Conservation (phyloP, 2,329 filamentous ascomycete genomes). For the Scedosporium dehoogii region DNA sequence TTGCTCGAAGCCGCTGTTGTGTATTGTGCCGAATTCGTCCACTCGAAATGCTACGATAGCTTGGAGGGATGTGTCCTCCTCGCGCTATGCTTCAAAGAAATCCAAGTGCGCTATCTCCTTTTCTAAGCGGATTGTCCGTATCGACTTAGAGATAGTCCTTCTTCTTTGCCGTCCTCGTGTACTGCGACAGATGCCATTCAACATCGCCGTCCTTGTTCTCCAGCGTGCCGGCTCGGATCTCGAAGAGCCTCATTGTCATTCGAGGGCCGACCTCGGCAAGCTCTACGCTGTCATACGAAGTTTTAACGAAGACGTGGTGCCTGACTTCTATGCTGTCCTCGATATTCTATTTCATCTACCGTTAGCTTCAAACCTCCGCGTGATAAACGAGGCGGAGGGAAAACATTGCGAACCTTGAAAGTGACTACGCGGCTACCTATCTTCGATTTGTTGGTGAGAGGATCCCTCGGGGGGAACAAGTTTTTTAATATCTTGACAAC, state of each 20-base stretch:
- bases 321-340: constrained; percentile 90
- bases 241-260: constrained; percentile 95
- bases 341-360: constrained; percentile 45
- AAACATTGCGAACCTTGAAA: constrained; percentile 45
- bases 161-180: constrained; percentile 86
- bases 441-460: constrained; percentile 53
- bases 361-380: background rate
- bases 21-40: background rate
- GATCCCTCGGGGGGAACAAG: constrained; percentile 81
- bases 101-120: background rate
- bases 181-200: constrained; percentile 94
- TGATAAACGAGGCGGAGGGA: background rate
- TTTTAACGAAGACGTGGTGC: constrained; percentile 76
- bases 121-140: background rate
- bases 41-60: background rate
- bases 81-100: background rate
- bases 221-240: constrained; percentile 82
- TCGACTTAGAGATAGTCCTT: constrained; percentile 78
- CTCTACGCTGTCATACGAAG: constrained; percentile 81
- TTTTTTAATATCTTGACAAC: constrained; percentile 90
- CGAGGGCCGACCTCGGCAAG: constrained; percentile 82
- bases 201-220: constrained; percentile 94
- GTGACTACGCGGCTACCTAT: constrained; percentile 83
- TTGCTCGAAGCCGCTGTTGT: background rate
- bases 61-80: background rate